Evolutionary conservation across 495 filamentous ascomycete genomes (phyloP).

Genomic region (Pseudomonodictys pantanalensis): DNA sequence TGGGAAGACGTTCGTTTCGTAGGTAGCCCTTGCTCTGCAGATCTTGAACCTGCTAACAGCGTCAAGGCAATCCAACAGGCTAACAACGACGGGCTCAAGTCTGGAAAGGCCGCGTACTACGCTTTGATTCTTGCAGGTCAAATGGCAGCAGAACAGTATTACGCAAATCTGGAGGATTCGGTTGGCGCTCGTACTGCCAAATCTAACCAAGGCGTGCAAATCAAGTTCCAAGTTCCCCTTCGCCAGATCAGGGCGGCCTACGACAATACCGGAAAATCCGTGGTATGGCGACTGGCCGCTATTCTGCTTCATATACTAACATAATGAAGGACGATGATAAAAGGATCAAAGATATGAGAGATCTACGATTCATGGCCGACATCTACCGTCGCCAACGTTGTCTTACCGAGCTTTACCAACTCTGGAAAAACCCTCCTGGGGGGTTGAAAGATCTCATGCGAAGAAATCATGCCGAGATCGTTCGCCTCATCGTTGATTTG

Average conservation of each 20-base stretch:
- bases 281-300: conserved; percentile 1
- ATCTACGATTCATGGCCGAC: conserved; percentile 19
- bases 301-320: not conserved
- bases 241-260: conserved; percentile 2
- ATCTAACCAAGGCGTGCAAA: not conserved
- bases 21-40: not conserved
- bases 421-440: not conserved
- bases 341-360: conserved; percentile 13
- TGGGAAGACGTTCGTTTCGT: conserved; percentile 31
- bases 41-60: not conserved
- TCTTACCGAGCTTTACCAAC: not conserved
- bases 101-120: conserved; percentile 9
- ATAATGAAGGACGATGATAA: not conserved
- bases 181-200: not conserved
- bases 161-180: too few species aligned
- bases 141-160: not conserved
- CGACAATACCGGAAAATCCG: not conserved
- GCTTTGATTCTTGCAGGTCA: conserved; percentile 20
- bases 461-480: conserved; percentile 2
- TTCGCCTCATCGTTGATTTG: not conserved
- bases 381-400: conserved; percentile 9
- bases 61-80: conserved; percentile 3
- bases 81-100: not conserved
- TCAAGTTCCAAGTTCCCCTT: conserved; percentile 2
- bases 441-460: not conserved